Evolutionary conservation across 106 monocot species (phyloP), one percentile per base, ranked within the genome.

Genomic region (Dioscorea dumetorum): DNA sequence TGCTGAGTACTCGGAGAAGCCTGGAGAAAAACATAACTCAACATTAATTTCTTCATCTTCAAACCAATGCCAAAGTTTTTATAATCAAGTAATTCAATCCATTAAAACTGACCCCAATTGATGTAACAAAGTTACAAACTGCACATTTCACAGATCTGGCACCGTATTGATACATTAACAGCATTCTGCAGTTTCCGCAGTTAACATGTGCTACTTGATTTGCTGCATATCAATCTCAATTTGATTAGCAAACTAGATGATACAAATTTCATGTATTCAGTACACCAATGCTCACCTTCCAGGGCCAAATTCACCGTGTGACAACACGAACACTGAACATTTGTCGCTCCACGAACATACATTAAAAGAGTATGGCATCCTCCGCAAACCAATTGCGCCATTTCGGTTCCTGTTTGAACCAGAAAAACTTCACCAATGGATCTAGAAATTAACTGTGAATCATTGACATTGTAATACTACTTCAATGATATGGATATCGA

Each of bases 181-280:
- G 75, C 91, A 92, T 97, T 0, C 76, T 84, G 49, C 95, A 97
- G 70, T 85, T 97, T 5, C 91, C 95, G 24, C 95, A 91, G 72
- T 79, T 89, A 18, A 97, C 95, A 80, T 97, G 95, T 17, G 95
- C 95, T 10, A 97, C 82, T 67, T 97, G 95, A 83, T 97, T 97
- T 62, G 91, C 95, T 97, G 91, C 34, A 10, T 8, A 5, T 10
- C 41, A 41, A 41, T 41, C 9, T 41, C 41, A 41, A 41, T 41
- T 41, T 41, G 41, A 41, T 41, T 5, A 41, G 41, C 6, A 41
- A 41, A 41, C 9, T 3, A 3, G 41, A 41, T 10, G 41, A 41
- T 41, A n/a, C n/a, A 41, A 41, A 6, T 8, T 41, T 41, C 41
- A 41, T 6, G 41, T 41, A 41, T 10, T 41, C 10, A 10, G 0